phyloP scores from a whole-genome alignment of 1,284 basidiomycete genomes.

The Rhodotorula sp. region DNA sequence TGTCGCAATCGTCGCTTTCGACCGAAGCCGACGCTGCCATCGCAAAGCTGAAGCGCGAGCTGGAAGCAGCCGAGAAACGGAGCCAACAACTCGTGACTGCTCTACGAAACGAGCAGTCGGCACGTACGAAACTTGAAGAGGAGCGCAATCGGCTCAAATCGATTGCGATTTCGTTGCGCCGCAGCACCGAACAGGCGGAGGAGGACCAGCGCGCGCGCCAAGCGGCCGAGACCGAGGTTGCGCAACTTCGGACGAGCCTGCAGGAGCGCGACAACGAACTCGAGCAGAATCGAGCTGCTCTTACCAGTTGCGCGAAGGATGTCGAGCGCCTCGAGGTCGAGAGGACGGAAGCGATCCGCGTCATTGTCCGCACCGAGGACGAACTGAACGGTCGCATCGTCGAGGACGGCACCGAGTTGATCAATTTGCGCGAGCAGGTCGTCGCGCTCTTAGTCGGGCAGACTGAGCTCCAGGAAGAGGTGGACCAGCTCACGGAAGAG shows the following conservation, averaged over 20 bases:
- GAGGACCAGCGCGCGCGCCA: neutral
- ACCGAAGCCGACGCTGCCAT: too few species aligned
- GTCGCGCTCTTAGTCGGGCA: too few species aligned
- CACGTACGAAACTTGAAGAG: neutral
- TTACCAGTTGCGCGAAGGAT: neutral
- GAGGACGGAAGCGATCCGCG: neutral
- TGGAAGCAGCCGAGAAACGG: neutral
- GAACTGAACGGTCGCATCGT: neutral
- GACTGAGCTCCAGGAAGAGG: too few species aligned
- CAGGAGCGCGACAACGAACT: neutral
- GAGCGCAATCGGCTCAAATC: neutral
- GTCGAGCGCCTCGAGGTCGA: neutral
- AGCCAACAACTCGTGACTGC: neutral
- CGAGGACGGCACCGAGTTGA: neutral
- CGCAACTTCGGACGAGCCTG: neutral
- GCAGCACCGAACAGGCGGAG: neutral
- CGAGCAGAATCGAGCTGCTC: neutral
- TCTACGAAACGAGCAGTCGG: neutral
- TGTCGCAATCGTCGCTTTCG: too few species aligned
- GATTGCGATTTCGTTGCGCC: neutral
- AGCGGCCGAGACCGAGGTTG: neutral
- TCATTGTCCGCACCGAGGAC: neutral
- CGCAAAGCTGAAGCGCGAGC: neutral
- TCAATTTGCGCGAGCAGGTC: neutral
- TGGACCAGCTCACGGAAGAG: too few species aligned